Conservation (phyloP, 2,329 filamentous ascomycete species). For the Ceratocystis variospora region DNA sequence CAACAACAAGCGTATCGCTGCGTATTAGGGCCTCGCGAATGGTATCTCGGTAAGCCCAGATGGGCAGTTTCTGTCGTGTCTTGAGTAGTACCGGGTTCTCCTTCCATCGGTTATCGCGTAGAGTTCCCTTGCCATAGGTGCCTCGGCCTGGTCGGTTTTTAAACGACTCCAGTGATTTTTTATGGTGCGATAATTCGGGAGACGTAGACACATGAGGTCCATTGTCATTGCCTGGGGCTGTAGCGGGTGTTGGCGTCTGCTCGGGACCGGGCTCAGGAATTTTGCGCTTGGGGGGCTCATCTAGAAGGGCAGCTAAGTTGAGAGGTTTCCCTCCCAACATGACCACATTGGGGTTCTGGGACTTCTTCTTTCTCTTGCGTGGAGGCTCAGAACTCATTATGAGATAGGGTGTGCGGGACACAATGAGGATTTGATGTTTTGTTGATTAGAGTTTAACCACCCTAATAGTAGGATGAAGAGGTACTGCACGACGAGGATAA, state of each 20-base stretch:
- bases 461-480: background rate
- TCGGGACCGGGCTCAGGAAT: conserved; percentile 22
- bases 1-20: conserved; percentile 65
- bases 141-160: background rate
- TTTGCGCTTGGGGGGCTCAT: conserved; percentile 23
- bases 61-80: conserved; percentile 57
- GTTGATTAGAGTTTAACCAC: background rate
- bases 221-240: background rate
- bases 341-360: conserved; percentile 28
- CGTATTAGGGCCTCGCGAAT: conserved; percentile 50
- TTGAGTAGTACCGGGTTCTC: conserved; percentile 29
- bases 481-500: background rate
- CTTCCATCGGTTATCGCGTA: conserved; percentile 13
- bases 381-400: conserved; percentile 21
- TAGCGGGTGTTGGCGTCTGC: conserved; percentile 27
- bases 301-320: conserved; percentile 37
- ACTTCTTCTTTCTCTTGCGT: conserved; percentile 29
- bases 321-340: conserved; percentile 37
- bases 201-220: background rate
- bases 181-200: background rate
- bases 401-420: background rate
- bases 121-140: background rate
- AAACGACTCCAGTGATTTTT: background rate
- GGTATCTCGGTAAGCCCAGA: conserved; percentile 58
- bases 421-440: background rate